Base-by-base conservation (phyloP, 805 yeast genomes). In the Spathaspora girioi region DNA sequence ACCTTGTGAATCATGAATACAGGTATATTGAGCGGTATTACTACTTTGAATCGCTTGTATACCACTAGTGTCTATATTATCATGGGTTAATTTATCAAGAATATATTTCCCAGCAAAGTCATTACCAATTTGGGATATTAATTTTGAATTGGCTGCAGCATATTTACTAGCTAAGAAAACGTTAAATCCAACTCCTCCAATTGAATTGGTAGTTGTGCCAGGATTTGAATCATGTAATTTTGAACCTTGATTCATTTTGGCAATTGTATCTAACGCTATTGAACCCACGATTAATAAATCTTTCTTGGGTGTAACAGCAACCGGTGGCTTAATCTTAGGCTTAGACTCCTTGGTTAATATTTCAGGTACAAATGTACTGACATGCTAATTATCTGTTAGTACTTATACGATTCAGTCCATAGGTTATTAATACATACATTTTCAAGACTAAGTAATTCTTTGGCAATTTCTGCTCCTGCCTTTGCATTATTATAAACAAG, bases 151-250 rank as follows among this genome's bases (percentile, higher is more conserved):
- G 11, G 26, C 56, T 27, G 59, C 54, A 38, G 46, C 18, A 53
- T 73, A 78, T 17, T 66, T 60, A 2, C 86, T 73, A 0, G 94
- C 93, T n/a, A 79, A 60, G 0, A 89, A 83, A 14, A 90, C 83
- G 59, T 91, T 90, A 63, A 79, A 84, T 0, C 90, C 97, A 1
- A 90, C 96, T 1, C 97, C 97, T 1, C 97, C 97, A 8, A 89
- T 63, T 0, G 86, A 73, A 2, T 83, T 75, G 1, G 66, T 59
- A 5, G 81, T 75, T 0, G 59, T 62, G 0, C 94, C 91, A 0
- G 94, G 94, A 56, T 87, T 87, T 2, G 96, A 89, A 52, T 93
- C 93, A 11, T 70, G 66, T 58, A 77, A 59, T 12, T 54, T 58
- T 15, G 60, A 49, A 0, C 49, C 48, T 0, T 54, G 38, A 1